Conservation (phyloP, 257 asterid genomes). For the Oldenlandia corymbosa region DNA sequence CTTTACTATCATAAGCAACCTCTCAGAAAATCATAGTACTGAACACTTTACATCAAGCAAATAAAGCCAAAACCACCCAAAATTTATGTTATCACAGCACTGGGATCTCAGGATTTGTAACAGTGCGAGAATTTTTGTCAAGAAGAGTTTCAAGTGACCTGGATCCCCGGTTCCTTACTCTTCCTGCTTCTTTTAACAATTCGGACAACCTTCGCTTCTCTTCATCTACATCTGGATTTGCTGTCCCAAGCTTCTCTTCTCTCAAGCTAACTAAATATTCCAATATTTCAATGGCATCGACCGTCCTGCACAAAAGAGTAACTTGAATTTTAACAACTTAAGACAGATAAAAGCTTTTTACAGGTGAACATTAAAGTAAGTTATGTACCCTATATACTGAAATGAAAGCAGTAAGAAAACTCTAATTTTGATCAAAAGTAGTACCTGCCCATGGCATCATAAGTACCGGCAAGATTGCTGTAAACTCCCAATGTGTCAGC, state of each 20-base stretch:
- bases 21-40: slow-evolving; percentile 12
- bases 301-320: slow-evolving; percentile 37
- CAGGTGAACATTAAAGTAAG: neutral
- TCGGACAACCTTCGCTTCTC: slow-evolving; percentile 62
- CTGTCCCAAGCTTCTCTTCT: slow-evolving; percentile 89
- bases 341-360: slow-evolving; percentile 1
- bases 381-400: neutral
- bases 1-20: neutral
- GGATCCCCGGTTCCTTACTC: slow-evolving; percentile 53
- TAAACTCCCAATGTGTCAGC: slow-evolving; percentile 41
- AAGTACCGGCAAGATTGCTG: slow-evolving; percentile 43
- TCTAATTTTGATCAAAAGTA: neutral
- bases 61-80: slow-evolving; percentile 6
- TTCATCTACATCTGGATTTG: slow-evolving; percentile 77
- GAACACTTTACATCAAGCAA: slow-evolving; percentile 17
- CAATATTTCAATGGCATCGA: slow-evolving; percentile 77
- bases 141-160: slow-evolving; percentile 65
- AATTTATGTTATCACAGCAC: slow-evolving; percentile 22
- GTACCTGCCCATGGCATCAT: slow-evolving; percentile 90
- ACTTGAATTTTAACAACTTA: neutral
- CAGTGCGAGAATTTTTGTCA: slow-evolving; percentile 33
- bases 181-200: slow-evolving; percentile 67
- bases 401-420: neutral
- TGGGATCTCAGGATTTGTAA: slow-evolving; percentile 31
- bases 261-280: slow-evolving; percentile 76